Base-by-base conservation (phyloP, 805 yeast species). In the Sugiyamaella qingdaonensis region DNA sequence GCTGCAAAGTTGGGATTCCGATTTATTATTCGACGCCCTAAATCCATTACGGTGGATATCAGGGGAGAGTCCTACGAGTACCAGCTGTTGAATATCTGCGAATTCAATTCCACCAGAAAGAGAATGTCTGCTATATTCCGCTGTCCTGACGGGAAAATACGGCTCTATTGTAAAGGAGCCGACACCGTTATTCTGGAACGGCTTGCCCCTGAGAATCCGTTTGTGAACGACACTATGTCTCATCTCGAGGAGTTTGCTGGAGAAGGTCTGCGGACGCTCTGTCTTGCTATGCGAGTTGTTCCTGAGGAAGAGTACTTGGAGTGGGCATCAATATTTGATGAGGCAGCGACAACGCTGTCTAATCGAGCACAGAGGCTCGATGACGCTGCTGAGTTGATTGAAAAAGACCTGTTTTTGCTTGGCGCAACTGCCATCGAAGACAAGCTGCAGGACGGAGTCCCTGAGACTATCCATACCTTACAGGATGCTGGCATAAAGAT, bases 341-440 rank as follows among this genome's bases (percentile, higher is more conserved):
- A 79, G 53, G 99, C 99, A 1, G 79, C 97, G 0, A 86, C 95
- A 0, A 80, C 95, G 1, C 68, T 94, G 64, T 84, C 80, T 4
- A 73, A 89, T 64, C 79, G 99, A 68, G 71, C 84, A 24, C 82
- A 82, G 27, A 83, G 82, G 64, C 73, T 95, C 52, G 98, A 91
- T 64, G 87, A 79, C 8, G 95, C 86, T 10, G 98, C 99, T 0
- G 96, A 92, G 63, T 61, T 82, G 51, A 90, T 94, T 57, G 99
- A 94, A 68, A 78, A 74, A 35, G 85, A 87, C 56, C 72, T 94
- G 59, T 84, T 84, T 56, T 71, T 94, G 37, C 73, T 94, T 14
- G 99, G 99, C 37, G 98, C 98, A 1, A 95, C 99, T 35, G 99
- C 99, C 1, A 94, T 94, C 66, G 99, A 94, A 68, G 99, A 94